Conservation (phyloP, 345 rosid genomes). For the Eucalyptus albens region DNA sequence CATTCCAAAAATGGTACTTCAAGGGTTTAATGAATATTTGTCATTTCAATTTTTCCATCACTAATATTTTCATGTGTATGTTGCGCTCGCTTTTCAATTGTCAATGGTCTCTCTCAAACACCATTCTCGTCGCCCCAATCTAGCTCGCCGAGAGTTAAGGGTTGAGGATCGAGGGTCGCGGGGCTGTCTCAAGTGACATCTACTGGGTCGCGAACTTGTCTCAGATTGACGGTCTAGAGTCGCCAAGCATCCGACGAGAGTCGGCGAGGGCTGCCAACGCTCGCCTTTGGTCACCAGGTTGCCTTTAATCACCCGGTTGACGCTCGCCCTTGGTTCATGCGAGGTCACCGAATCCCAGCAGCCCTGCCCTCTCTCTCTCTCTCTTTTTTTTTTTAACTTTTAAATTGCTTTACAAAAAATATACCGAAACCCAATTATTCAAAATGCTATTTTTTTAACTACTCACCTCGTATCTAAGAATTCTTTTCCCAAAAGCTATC, state of each 20-base stretch:
- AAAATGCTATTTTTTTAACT: not conserved
- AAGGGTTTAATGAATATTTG: not conserved
- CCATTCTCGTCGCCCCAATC: not conserved
- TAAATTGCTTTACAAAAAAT: not conserved
- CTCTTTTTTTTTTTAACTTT: not conserved
- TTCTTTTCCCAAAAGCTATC: not conserved
- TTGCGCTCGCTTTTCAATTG: not conserved
- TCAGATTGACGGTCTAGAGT: not conserved
- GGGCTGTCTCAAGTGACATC: not conserved
- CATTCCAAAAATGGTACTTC: not conserved
- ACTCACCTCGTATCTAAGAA: not conserved
- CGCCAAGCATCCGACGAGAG: accelerated
- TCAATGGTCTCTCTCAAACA: not conserved
- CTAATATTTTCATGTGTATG: not conserved
- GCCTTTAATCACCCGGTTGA: not conserved
- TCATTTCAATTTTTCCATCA: not conserved
- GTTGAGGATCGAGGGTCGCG: accelerated
- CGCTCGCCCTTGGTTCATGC: not conserved
- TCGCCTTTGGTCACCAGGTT: not conserved
- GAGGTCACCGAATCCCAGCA: accelerated
- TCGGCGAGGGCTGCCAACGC: not conserved
- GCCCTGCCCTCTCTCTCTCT: not conserved
- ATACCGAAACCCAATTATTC: not conserved
- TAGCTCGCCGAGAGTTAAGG: not conserved
- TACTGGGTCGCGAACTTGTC: accelerated